These are phyloP conservation scores for Gryganskiella cystojenkinii DNA, from an alignment of 192 early-diverging fungal genomes.

Conservation along the genomic window DNA sequence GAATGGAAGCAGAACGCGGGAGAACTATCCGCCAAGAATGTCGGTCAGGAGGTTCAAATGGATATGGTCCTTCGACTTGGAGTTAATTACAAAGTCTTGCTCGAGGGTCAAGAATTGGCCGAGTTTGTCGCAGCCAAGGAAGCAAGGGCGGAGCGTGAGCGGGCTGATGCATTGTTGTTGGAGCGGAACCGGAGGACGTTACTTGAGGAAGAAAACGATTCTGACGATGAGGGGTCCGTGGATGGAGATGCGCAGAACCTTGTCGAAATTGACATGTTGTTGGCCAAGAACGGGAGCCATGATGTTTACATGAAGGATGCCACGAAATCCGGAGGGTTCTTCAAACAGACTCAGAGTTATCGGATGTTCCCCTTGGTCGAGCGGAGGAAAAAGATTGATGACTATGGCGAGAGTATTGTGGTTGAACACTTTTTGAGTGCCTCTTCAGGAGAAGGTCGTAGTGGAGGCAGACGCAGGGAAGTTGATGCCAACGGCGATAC, in stretches of 20 bases:
- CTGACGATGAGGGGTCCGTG: slow-evolving; percentile 61
- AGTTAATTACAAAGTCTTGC: slow-evolving; percentile 72
- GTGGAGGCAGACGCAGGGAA: slow-evolving; percentile 15
- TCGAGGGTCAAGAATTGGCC: slow-evolving; percentile 89
- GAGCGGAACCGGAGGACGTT: slow-evolving; percentile 72
- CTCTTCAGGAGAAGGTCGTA: slow-evolving; percentile 11
- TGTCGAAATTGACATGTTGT: slow-evolving; percentile 26
- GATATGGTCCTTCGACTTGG: slow-evolving; percentile 26
- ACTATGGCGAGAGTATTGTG: slow-evolving; percentile 91
- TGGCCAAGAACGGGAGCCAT: slow-evolving; percentile 48
- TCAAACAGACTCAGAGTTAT: slow-evolving; percentile 83
- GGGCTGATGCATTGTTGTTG: slow-evolving; percentile 74
- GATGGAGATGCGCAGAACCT: slow-evolving; percentile 53
- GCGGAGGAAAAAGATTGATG: slow-evolving; percentile 85
- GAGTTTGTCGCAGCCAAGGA: slow-evolving; percentile 72
- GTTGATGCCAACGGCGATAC: slow-evolving; percentile 38
- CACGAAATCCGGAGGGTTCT: slow-evolving; percentile 74
- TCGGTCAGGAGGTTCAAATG: slow-evolving; percentile 42
- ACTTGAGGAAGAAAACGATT: slow-evolving; percentile 82
- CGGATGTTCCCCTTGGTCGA: slow-evolving; percentile 92
- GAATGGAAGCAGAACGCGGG: slow-evolving; percentile 64
- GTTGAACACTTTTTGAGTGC: slow-evolving; percentile 61
- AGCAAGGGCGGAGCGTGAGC: slow-evolving; percentile 76
- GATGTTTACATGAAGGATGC: slow-evolving; percentile 91
- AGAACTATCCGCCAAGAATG: slow-evolving; percentile 26